Conservation (phyloP, 1,139 yeast genomes). For the Blastobotrys apis region DNA sequence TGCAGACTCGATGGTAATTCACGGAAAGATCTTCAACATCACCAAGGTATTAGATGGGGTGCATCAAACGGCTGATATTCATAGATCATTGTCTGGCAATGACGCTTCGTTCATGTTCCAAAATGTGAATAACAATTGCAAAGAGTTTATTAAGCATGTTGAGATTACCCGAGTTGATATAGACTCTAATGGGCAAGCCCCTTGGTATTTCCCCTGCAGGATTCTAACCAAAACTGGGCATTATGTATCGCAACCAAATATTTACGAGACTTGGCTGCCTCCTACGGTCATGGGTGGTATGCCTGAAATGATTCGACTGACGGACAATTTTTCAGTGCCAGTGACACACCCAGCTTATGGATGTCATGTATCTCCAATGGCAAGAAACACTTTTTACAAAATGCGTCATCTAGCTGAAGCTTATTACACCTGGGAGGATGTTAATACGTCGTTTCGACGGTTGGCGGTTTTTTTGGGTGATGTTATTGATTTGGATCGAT, state of each 20-base stretch:
- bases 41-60: slow-evolving; percentile 28
- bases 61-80: slow-evolving; percentile 7
- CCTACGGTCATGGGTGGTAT: not conserved
- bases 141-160: slow-evolving; percentile 55
- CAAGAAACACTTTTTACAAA: slow-evolving; percentile 66
- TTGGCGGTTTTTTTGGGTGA: slow-evolving; percentile 76
- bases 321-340: slow-evolving; percentile 17
- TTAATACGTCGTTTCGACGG: slow-evolving; percentile 52
- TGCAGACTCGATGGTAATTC: slow-evolving; percentile 59
- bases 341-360: slow-evolving; percentile 15
- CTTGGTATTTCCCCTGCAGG: slow-evolving; percentile 88
- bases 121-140: slow-evolving; percentile 88
- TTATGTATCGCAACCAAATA: slow-evolving; percentile 13
- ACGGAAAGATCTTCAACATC: slow-evolving; percentile 72
- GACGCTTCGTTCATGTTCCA: slow-evolving; percentile 86
- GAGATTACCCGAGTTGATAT: slow-evolving; percentile 45
- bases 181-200: slow-evolving; percentile 50
- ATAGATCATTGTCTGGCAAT: slow-evolving; percentile 48
- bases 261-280: slow-evolving; percentile 8
- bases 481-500: slow-evolving; percentile 69
- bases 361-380: slow-evolving; percentile 63
- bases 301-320: not conserved
- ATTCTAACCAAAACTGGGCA: slow-evolving; percentile 13
- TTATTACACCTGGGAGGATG: slow-evolving; percentile 77
- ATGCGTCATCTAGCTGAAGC: slow-evolving; percentile 58